Evolutionary conservation across 805 yeast species (phyloP).

Genomic region (Candida maesae): DNA sequence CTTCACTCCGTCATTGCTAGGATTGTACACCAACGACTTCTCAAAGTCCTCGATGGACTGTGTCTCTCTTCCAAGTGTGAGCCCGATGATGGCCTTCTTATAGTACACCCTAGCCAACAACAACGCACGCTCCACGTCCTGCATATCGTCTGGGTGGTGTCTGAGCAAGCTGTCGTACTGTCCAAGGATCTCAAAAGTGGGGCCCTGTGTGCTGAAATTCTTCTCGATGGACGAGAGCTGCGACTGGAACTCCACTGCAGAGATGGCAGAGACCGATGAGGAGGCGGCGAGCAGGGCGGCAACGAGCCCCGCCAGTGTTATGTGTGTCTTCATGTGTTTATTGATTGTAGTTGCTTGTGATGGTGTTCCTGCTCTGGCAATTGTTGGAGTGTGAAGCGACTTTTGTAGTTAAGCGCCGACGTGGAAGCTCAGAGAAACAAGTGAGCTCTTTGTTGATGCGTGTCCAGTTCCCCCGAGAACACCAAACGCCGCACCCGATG

Average conservation of each 20-base stretch:
- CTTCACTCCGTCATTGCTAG: constrained; percentile 43
- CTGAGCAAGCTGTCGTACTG: constrained; percentile 20
- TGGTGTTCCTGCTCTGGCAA: background rate
- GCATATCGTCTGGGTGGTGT: constrained; percentile 8
- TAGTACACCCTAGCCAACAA: constrained; percentile 44
- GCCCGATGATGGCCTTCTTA: constrained; percentile 59
- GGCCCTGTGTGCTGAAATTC: constrained; percentile 15
- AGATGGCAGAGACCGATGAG: constrained; percentile 2
- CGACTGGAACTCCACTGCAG: constrained; percentile 12
- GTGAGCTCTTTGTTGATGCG: no score
- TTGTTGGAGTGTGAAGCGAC: no score
- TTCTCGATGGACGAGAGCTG: constrained; percentile 19
- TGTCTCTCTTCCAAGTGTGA: constrained; percentile 50
- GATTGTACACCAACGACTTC: constrained; percentile 40
- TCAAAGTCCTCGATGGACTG: constrained; percentile 52
- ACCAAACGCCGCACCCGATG: no score
- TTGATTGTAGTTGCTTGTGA: background rate
- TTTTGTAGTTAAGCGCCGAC: no score
- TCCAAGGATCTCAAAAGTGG: constrained; percentile 20
- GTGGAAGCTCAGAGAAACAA: no score
- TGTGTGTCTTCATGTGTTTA: constrained; percentile 2
- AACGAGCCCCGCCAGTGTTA: constrained; percentile 1
- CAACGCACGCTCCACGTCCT: constrained; percentile 6
- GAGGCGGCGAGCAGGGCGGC: constrained; percentile 5
- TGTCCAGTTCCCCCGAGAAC: no score